Evolutionary conservation across 192 early-diverging fungal species (phyloP).

Genomic region (Coemansia sp.): DNA sequence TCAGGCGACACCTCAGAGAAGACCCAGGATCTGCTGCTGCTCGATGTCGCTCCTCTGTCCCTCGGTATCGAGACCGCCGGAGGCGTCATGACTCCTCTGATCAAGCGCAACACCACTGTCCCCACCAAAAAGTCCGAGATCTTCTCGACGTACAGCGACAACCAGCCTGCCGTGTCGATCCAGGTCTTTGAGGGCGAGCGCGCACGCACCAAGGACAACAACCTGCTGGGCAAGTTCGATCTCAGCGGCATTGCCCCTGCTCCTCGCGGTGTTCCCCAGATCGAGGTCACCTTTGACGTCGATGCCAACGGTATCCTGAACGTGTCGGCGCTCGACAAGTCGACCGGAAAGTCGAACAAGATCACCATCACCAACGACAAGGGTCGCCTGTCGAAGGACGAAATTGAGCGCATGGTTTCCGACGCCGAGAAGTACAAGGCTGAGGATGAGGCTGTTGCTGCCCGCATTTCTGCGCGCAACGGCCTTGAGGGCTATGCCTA

Average conservation of each 20-base stretch:
- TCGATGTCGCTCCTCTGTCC: conserved; percentile 96
- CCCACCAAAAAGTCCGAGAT: conserved; percentile 98
- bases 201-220: conserved; percentile 96
- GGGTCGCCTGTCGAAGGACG: conserved; percentile 96
- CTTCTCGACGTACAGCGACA: conserved; percentile 98
- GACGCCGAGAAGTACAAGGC: conserved; percentile 96
- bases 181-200: conserved; percentile 99
- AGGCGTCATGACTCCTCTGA: conserved; percentile 97
- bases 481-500: conserved; percentile 96
- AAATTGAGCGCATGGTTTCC: conserved; percentile 95
- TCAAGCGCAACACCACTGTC: conserved; percentile 97
- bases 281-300: conserved; percentile 96
- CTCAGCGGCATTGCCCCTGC: conserved; percentile 96
- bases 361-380: conserved; percentile 99
- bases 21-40: conserved; percentile 89
- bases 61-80: conserved; percentile 98
- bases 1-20: conserved; percentile 96
- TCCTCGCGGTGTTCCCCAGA: conserved; percentile 95
- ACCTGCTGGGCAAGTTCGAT: conserved; percentile 97
- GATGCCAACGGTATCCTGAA: conserved; percentile 98
- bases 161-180: conserved; percentile 97
- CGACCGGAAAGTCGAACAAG: conserved; percentile 91
- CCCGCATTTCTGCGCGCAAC: conserved; percentile 89
- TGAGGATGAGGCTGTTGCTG: conserved; percentile 93
- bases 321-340: conserved; percentile 92